phyloP scores from a whole-genome alignment of 148 eudicot genomes.

The Oxyria digyna region DNA sequence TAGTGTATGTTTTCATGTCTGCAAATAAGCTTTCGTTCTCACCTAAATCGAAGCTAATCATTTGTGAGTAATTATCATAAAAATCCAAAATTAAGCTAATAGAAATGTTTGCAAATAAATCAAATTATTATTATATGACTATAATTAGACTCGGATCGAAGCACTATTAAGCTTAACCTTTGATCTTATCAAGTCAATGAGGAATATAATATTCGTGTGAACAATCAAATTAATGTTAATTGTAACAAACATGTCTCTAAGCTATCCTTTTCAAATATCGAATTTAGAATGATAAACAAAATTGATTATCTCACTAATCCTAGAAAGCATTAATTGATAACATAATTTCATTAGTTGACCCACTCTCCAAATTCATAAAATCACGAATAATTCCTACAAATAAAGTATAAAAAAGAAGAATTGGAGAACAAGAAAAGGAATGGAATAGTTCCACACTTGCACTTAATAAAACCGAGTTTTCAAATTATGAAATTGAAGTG shows the following conservation, averaged over 20 bases:
- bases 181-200: neutral
- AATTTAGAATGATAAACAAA: neutral
- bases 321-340: neutral
- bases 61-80: too few relatives aligned
- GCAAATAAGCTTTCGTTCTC: too few relatives aligned
- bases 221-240: neutral
- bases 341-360: neutral
- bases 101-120: too few relatives aligned
- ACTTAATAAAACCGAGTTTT: neutral
- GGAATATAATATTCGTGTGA: neutral
- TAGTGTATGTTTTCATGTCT: too few relatives aligned
- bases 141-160: too few relatives aligned
- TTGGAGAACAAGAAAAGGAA: neutral
- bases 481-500: neutral
- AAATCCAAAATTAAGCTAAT: too few relatives aligned
- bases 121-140: too few relatives aligned
- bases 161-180: too few relatives aligned
- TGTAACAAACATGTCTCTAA: neutral
- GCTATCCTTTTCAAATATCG: neutral
- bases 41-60: too few relatives aligned
- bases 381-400: neutral
- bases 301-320: neutral
- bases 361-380: neutral
- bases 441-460: too few relatives aligned
- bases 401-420: neutral